Conservation (phyloP, 306 rosid genomes). For the Albizia julibrissin region DNA sequence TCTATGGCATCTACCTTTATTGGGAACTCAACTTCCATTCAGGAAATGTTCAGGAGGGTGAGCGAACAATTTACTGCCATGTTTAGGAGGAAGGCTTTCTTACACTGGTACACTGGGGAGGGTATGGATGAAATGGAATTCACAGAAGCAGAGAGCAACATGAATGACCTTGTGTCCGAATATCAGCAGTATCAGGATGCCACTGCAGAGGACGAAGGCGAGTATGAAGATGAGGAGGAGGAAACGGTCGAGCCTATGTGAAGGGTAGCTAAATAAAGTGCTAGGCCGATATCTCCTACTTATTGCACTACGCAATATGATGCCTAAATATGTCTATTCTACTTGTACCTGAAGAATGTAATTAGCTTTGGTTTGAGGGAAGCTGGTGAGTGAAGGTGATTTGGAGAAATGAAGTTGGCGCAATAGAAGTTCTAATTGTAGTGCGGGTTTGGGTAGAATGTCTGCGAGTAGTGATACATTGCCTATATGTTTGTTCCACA, state of each 20-base stretch:
- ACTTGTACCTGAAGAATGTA: conserved; percentile 37
- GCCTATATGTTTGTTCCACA: conserved; percentile 39
- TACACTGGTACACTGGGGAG: conserved; percentile 70
- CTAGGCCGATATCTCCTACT: conserved; percentile 8
- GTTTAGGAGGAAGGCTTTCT: conserved; percentile 71
- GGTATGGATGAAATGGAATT: conserved; percentile 74
- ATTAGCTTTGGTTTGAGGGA: conserved; percentile 38
- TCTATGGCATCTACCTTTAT: conserved; percentile 67
- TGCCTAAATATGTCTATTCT: conserved; percentile 37
- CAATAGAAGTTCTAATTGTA: conserved; percentile 24
- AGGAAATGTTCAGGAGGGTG: conserved; percentile 67
- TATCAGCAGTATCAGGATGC: conserved; percentile 74
- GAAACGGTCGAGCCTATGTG: conserved; percentile 30
- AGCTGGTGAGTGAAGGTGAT: conserved; percentile 30
- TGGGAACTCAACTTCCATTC: conserved; percentile 62
- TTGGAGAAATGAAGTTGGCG: conserved; percentile 28
- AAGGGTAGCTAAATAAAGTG: conserved; percentile 25
- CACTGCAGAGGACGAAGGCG: conserved; percentile 59
- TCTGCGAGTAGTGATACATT: conserved; percentile 13
- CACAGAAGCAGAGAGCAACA: conserved; percentile 68
- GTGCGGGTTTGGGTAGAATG: conserved; percentile 31
- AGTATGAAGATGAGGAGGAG: conserved; percentile 55
- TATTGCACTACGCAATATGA: conserved; percentile 39
- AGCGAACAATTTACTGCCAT: conserved; percentile 64
- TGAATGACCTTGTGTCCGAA: conserved; percentile 64